Conservation (phyloP, 31 red algal genomes). For the Endocladia muricata region DNA sequence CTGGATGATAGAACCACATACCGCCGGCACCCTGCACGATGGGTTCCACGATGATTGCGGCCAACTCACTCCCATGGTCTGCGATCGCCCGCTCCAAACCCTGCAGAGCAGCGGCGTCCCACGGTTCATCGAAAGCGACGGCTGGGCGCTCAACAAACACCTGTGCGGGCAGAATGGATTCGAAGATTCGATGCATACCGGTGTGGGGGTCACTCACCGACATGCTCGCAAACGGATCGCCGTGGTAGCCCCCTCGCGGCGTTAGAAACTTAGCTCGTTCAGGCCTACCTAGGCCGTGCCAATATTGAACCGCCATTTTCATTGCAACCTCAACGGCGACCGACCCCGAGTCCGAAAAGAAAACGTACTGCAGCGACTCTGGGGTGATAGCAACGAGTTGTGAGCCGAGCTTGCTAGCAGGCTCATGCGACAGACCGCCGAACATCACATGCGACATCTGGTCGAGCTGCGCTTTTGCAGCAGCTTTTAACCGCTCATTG, state of each 20-base stretch:
- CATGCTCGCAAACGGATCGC: constrained; percentile 6
- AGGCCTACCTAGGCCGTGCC: neutral
- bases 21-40: constrained; percentile 75
- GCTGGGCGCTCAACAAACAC: neutral
- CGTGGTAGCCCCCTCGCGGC: constrained; percentile 3
- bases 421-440: neutral
- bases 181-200: neutral
- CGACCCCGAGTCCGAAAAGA: constrained; percentile 10
- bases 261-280: constrained; percentile 7
- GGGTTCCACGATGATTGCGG: constrained; percentile 12
- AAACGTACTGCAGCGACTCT: neutral
- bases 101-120: neutral
- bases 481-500: neutral
- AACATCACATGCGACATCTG: constrained; percentile 6
- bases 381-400: neutral
- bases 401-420: neutral
- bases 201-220: constrained; percentile 6
- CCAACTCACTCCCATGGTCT: neutral
- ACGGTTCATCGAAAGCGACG: neutral
- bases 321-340: constrained; percentile 5
- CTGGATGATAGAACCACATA: constrained; percentile 17
- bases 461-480: neutral
- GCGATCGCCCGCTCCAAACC: neutral
- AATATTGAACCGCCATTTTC: constrained; percentile 3
- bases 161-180: neutral